Base-by-base conservation (phyloP, 2,329 filamentous ascomycete genomes). In the Phyllachora maydis region DNA sequence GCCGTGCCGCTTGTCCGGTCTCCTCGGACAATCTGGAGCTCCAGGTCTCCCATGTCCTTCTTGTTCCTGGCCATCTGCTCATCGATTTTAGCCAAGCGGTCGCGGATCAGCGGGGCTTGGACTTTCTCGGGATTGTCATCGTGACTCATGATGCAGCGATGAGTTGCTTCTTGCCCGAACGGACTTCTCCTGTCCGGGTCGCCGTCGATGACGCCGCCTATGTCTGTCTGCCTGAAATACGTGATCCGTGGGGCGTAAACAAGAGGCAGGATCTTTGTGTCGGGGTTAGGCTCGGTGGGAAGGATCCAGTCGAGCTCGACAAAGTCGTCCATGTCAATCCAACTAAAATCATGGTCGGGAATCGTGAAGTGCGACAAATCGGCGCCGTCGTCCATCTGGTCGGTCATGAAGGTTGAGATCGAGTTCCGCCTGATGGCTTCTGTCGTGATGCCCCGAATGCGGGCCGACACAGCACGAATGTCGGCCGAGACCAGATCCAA, bases 241-340 rank as follows among this genome's bases (percentile, higher is more conserved):
- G 88, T 95, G 39, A 98, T 77, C 2, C 88, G 68, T n/a, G 88
- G 90, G 11, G 85, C 79, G 38, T 73, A 95, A 0, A 78, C 83
- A 6, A 98, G 60, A 0, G 90, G 90, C 25, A 98, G 50, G 21
- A 98, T 98, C 45, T 88, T 83, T 1, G 85, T 95, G 34, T 90
- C 75, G 1, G 85, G 83, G 34, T 92, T 90, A 16, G 75, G 68
- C 40, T 91, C 79, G 9, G 79, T 75, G 1, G 85, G 85, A 13
- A 93, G 50, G 25, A 92, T 83, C 85, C 85, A 95, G 42, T 93
- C 90, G 12, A 98, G 54, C 45, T 98, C 88, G 15, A 98, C 83
- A 47, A 98, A 98, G 43, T 98, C 88, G 41, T 98, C 88, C 82
- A 98, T 95, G 40, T 98, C 88, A 31, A 98, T 83, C 88, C 88